phyloP scores from a whole-genome alignment of 2,329 filamentous ascomycete species.

The Gremmenia infestans region DNA sequence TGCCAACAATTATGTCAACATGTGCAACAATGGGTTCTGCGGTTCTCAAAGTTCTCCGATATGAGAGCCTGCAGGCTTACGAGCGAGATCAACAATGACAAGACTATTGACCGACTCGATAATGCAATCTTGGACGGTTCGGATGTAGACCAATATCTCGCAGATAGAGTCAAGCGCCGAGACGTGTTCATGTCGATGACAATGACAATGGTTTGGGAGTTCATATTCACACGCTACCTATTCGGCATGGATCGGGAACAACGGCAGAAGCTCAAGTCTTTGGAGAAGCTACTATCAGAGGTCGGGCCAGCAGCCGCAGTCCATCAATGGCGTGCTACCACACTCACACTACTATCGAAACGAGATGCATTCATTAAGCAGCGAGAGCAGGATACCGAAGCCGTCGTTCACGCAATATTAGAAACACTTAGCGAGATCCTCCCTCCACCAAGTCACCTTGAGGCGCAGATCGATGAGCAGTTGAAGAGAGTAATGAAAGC shows the following conservation, averaged over 20 bases:
- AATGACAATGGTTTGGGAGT: conserved; percentile 99
- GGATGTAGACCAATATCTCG: conserved; percentile 83
- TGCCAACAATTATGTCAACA: conserved; percentile 95
- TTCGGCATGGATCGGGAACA: conserved; percentile 99
- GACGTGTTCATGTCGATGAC: conserved; percentile 98
- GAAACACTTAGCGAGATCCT: conserved; percentile 78
- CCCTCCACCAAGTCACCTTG: conserved; percentile 76
- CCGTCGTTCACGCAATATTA: conserved; percentile 89
- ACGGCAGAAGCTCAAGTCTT: conserved; percentile 90
- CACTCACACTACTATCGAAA: conserved; percentile 79
- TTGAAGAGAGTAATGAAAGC: conserved; percentile 82
- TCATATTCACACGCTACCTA: conserved; percentile 93
- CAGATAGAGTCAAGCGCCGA: conserved; percentile 79
- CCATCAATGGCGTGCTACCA: conserved; percentile 94
- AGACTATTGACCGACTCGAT: conserved; percentile 89
- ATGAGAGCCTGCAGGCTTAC: conserved; percentile 81
- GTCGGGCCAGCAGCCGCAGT: conserved; percentile 86
- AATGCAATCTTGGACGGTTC: conserved; percentile 92
- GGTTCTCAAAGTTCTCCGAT: conserved; percentile 97
- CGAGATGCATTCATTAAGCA: conserved; percentile 76
- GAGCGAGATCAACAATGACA: conserved; percentile 81
- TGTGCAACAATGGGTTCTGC: conserved; percentile 94
- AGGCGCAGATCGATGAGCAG: conserved; percentile 75
- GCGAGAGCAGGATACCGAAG: conserved; percentile 85
- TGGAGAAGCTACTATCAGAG: conserved; percentile 87